Conservation (phyloP, 805 yeast genomes). For the Candida chilensis region DNA sequence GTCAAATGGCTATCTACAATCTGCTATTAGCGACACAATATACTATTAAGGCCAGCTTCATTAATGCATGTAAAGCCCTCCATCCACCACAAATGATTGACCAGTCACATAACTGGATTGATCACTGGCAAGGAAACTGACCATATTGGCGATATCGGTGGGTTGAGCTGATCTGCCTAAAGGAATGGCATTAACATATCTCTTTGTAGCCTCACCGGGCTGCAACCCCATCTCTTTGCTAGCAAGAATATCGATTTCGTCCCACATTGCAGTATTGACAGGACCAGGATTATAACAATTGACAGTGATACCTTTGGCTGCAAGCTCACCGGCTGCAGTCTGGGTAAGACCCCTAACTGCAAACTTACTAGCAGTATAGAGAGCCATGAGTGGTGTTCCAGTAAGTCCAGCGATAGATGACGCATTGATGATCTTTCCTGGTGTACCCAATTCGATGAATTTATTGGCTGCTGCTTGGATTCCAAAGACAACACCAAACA, state of each 20-base stretch:
- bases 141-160: conserved; percentile 22
- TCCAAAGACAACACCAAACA: conserved; percentile 20
- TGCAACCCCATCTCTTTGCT: conserved; percentile 12
- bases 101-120: conserved; percentile 27
- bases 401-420: conserved; percentile 22
- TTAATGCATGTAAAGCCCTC: conserved; percentile 22
- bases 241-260: conserved; percentile 13
- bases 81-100: conserved; percentile 20
- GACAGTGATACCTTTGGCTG: conserved; percentile 21
- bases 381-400: conserved; percentile 17
- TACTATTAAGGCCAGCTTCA: too few species aligned
- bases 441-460: conserved; percentile 12
- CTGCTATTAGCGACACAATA: too few species aligned
- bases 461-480: conserved; percentile 19
- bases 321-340: conserved; percentile 25
- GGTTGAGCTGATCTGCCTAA: conserved; percentile 23
- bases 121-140: conserved; percentile 20
- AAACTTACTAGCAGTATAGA: conserved; percentile 23
- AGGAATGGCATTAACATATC: conserved; percentile 14
- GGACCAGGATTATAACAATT: conserved; percentile 29
- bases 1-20: too few species aligned
- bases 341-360: conserved; percentile 26
- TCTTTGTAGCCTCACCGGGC: conserved; percentile 13
- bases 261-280: conserved; percentile 28
- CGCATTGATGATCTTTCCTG: conserved; percentile 28